These are phyloP conservation scores for Myriosclerotinia duriaeana DNA, from an alignment of 2,329 filamentous ascomycete species.

Conservation along the genomic window DNA sequence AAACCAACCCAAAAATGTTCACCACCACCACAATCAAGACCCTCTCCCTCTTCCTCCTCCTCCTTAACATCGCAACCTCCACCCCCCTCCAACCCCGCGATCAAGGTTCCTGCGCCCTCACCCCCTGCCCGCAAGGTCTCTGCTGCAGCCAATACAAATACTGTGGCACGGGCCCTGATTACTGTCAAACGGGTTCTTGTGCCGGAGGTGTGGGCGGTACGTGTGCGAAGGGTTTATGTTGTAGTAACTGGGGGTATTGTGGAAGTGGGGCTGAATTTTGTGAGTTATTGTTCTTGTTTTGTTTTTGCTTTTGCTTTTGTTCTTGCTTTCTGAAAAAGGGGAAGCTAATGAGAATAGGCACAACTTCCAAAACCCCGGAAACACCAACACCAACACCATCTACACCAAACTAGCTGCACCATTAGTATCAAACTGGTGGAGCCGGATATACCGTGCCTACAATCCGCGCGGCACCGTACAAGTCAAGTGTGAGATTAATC, in stretches of 20 bases:
- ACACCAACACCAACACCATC: neutral
- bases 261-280: constrained; percentile 22
- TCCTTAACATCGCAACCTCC: neutral
- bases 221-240: constrained; percentile 27
- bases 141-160: constrained; percentile 16
- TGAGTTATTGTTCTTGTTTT: constrained; percentile 6
- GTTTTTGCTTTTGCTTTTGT: neutral
- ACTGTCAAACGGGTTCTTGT: constrained; percentile 24
- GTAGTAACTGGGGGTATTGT: constrained; percentile 27
- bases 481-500: constrained; percentile 23
- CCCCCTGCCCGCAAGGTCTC: constrained; percentile 2
- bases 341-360: neutral
- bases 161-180: constrained; percentile 14
- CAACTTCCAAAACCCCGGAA: neutral
- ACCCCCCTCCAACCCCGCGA: neutral
- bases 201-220: constrained; percentile 28
- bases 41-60: neutral
- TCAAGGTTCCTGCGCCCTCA: constrained; percentile 6
- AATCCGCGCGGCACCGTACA: constrained; percentile 24
- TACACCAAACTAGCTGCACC: neutral
- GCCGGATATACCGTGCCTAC: constrained; percentile 28
- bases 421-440: constrained; percentile 29
- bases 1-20: neutral
- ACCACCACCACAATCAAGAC: neutral
- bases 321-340: neutral